Evolutionary conservation across 768 basidiomycete species (phyloP).

Genomic region (Lyophyllum shimeji): DNA sequence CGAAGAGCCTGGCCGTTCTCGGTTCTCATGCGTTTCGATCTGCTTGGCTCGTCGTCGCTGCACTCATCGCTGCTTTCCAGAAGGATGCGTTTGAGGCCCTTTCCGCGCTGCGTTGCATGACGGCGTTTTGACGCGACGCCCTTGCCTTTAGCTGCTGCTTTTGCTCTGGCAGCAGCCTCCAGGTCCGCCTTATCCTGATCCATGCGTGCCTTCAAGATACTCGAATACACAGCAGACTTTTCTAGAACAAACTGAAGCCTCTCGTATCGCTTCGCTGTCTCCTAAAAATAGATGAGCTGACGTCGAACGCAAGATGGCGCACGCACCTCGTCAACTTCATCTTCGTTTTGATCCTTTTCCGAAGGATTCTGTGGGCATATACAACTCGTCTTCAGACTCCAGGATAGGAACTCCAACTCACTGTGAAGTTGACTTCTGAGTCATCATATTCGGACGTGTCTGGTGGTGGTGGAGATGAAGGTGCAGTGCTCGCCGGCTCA

Average conservation of each 20-base stretch:
- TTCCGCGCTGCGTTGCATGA: neutral
- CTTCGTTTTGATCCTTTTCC: slow-evolving; percentile 5
- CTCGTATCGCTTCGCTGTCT: slow-evolving; percentile 46
- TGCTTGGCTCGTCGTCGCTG: slow-evolving; percentile 8
- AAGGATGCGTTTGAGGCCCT: slow-evolving; percentile 22
- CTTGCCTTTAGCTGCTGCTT: slow-evolving; percentile 11
- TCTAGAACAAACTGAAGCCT: slow-evolving; percentile 69
- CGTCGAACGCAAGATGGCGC: neutral
- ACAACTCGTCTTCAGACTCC: neutral
- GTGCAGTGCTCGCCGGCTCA: slow-evolving; percentile 19
- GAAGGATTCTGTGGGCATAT: neutral
- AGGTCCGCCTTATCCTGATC: slow-evolving; percentile 50
- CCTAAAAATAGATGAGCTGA: slow-evolving; percentile 28
- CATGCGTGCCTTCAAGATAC: slow-evolving; percentile 72
- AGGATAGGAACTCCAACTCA: neutral
- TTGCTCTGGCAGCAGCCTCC: slow-evolving; percentile 12
- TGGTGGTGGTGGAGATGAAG: slow-evolving; percentile 20
- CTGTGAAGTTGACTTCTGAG: slow-evolving; percentile 9
- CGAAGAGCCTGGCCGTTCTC: slow-evolving; percentile 14
- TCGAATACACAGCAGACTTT: slow-evolving; percentile 75
- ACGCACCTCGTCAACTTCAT: slow-evolving; percentile 15
- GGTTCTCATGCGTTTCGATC: slow-evolving; percentile 21
- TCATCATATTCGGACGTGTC: slow-evolving; percentile 18
- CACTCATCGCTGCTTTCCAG: slow-evolving; percentile 17
- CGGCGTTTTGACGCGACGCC: neutral